These are phyloP conservation scores for Salix arbutifolia DNA, from an alignment of 345 rosid species.

Conservation along the genomic window DNA sequence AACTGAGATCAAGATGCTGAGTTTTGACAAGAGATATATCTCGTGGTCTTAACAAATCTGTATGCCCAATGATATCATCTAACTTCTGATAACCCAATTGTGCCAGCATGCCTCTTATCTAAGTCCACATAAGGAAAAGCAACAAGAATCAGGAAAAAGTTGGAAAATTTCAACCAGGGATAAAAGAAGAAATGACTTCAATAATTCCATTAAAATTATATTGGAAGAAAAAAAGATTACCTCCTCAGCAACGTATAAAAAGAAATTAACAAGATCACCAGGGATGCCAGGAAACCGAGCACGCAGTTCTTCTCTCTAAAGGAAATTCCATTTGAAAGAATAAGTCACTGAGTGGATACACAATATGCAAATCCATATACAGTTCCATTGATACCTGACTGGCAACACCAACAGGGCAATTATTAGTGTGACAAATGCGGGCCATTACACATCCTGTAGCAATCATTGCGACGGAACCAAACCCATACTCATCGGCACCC, in stretches of 20 bases:
- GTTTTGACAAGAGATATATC: conserved; percentile 96
- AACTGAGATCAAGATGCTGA: conserved; percentile 91
- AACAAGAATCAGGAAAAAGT: neutral
- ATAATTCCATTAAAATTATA: conserved; percentile 1
- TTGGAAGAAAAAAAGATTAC: conserved; percentile 35
- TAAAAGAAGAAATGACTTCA: neutral
- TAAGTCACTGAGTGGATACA: conserved; percentile 7
- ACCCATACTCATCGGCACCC: conserved; percentile 99
- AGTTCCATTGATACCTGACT: conserved; percentile 65
- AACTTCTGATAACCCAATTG: conserved; percentile 84
- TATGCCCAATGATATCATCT: conserved; percentile 86
- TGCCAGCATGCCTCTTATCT: conserved; percentile 95
- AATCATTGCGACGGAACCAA: conserved; percentile 99
- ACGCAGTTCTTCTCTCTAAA: conserved; percentile 91
- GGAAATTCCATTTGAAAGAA: conserved; percentile 8
- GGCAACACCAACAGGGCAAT: conserved; percentile 99
- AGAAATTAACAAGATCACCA: conserved; percentile 95
- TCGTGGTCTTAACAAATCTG: conserved; percentile 69
- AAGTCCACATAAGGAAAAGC: conserved; percentile 8
- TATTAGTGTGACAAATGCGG: conserved; percentile 98
- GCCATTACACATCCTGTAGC: conserved; percentile 99
- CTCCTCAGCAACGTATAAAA: conserved; percentile 97
- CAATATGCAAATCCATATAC: conserved; percentile 3
- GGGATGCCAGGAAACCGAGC: conserved; percentile 99
- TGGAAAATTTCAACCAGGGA: neutral